phyloP scores from a whole-genome alignment of 768 basidiomycete genomes.

The Fibroporia radiculosa region DNA sequence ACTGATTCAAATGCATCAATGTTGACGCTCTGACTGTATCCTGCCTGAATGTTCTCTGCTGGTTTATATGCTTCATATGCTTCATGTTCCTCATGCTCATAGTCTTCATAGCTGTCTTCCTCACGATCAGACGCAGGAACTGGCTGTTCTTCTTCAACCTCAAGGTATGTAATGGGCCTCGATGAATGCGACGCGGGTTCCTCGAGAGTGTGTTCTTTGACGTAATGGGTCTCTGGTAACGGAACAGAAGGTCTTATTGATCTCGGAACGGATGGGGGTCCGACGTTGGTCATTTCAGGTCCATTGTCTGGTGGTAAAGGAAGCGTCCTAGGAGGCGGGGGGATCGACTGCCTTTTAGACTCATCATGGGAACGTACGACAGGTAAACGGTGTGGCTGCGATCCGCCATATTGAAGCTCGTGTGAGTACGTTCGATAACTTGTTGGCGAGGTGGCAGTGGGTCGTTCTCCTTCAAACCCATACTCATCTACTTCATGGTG shows the following conservation, averaged over 20 bases:
- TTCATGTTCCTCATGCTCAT: background rate
- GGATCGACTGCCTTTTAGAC: background rate
- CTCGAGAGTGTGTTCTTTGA: background rate
- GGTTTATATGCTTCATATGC: background rate
- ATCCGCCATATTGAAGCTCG: too few species aligned
- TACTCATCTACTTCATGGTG: too few species aligned
- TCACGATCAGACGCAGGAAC: background rate
- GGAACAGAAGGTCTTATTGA: background rate
- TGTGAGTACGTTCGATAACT: too few species aligned
- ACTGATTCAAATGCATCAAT: background rate
- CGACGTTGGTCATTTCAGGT: background rate
- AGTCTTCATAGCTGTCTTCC: background rate
- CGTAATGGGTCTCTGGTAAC: background rate
- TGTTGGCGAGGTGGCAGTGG: too few species aligned
- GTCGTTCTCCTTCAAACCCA: too few species aligned
- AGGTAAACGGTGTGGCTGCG: too few species aligned
- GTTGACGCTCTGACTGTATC: background rate
- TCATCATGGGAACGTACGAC: background rate
- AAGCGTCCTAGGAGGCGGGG: background rate
- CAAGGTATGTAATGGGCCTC: conserved; percentile 2
- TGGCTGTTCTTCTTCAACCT: conserved; percentile 3
- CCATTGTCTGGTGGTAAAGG: background rate
- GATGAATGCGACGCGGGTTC: background rate
- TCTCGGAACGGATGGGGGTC: background rate
- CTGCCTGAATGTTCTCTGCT: background rate